Evolutionary conservation across 208 protist species (phyloP).

Genomic region (Trypanosoma brucei): DNA sequence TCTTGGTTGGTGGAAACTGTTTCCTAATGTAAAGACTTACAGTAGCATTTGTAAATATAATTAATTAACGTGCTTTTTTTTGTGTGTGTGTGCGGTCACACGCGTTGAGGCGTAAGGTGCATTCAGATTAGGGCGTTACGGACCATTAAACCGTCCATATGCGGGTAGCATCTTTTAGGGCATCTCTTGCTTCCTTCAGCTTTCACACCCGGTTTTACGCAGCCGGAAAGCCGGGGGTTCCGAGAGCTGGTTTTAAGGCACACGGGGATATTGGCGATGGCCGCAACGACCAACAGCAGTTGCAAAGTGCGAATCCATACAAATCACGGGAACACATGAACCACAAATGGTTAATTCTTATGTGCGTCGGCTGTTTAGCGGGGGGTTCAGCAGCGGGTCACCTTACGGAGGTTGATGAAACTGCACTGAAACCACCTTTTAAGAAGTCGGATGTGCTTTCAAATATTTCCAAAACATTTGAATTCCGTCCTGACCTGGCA

Average conservation of each 20-base stretch:
- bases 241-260: constrained; percentile 26
- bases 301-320: constrained; percentile 66
- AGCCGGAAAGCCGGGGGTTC: not conserved
- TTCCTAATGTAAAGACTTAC: too few relatives aligned
- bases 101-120: too few relatives aligned
- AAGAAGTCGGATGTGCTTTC: constrained; percentile 45
- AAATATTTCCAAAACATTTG: constrained; percentile 55
- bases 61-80: too few relatives aligned
- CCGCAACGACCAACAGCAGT: constrained; percentile 23
- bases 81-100: too few relatives aligned
- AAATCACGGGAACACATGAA: constrained; percentile 86
- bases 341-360: constrained; percentile 77
- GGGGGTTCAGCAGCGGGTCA: constrained; percentile 63
- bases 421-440: constrained; percentile 63
- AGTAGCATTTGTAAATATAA: too few relatives aligned
- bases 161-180: not conserved
- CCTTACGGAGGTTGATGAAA: constrained; percentile 73
- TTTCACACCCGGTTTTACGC: constrained; percentile 5
- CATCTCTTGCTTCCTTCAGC: not conserved
- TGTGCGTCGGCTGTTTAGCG: constrained; percentile 74
- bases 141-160: not conserved
- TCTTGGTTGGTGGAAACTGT: too few relatives aligned
- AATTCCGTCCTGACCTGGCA: constrained; percentile 78
- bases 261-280: constrained; percentile 45
- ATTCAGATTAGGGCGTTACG: too few relatives aligned